phyloP scores from a whole-genome alignment of 2,329 filamentous ascomycete species.

The Cytospora chrysosperma region DNA sequence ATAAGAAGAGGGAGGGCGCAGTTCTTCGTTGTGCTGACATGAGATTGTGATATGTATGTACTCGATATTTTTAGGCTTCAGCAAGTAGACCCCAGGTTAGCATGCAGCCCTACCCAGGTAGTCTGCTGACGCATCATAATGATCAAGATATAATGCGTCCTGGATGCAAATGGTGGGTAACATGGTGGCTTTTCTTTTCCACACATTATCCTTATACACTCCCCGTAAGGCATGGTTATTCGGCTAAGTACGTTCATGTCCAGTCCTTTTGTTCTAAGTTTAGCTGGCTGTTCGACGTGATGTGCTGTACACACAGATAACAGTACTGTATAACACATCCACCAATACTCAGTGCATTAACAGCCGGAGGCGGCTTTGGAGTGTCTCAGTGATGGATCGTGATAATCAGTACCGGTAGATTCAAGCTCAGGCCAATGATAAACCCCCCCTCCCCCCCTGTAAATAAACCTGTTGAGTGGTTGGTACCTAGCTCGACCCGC shows the following conservation, averaged over 20 bases:
- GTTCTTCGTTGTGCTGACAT: not conserved
- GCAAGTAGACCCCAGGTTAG: no score
- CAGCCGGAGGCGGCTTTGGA: not conserved
- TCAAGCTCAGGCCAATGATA: not conserved
- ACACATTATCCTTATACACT: no score
- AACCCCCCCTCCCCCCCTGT: not conserved
- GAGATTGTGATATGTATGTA: not conserved
- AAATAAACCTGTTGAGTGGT: not conserved
- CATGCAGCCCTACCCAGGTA: not conserved
- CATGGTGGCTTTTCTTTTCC: not conserved
- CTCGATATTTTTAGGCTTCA: slow-evolving; percentile 8
- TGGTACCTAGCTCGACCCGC: not conserved
- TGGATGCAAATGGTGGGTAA: not conserved
- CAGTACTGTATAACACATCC: no score
- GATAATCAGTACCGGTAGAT: not conserved
- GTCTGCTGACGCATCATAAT: not conserved
- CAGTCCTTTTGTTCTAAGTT: not conserved
- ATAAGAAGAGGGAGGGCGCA: not conserved
- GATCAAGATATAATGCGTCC: not conserved
- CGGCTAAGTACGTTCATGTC: not conserved
- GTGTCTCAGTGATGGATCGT: not conserved
- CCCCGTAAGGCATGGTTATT: not conserved
- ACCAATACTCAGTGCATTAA: no score
- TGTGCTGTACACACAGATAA: not conserved
- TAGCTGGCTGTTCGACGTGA: not conserved